Conservation (phyloP, 164 flowering plant genomes). For the Liquidambar formosana region DNA sequence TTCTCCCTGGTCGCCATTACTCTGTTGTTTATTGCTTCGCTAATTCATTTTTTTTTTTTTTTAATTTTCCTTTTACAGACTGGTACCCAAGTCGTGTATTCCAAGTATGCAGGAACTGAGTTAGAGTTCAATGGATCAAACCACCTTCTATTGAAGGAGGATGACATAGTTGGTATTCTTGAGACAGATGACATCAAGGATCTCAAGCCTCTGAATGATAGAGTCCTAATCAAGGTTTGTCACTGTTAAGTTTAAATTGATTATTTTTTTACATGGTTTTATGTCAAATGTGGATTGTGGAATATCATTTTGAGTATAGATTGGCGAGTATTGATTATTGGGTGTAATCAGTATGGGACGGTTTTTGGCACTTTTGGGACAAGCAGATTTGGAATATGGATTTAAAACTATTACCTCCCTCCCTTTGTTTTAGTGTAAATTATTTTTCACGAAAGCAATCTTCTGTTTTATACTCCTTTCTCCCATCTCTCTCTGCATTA, state of each 20-base stretch:
- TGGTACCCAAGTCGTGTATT: slow-evolving; percentile 81
- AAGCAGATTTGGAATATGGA: too few relatives aligned
- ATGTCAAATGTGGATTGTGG: not conserved
- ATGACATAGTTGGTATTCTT: slow-evolving; percentile 87
- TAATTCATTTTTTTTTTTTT: not conserved
- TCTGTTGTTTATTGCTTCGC: not conserved
- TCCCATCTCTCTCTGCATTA: too few relatives aligned
- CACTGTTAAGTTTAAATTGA: not conserved
- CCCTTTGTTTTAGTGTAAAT: too few relatives aligned
- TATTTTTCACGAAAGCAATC: too few relatives aligned
- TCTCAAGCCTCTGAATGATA: slow-evolving; percentile 81
- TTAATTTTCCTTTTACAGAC: slow-evolving; percentile 48
- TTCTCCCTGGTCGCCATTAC: not conserved
- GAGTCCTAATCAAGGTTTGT: slow-evolving; percentile 79
- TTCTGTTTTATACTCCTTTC: too few relatives aligned
- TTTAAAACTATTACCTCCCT: too few relatives aligned
- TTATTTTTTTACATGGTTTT: not conserved
- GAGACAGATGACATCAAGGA: slow-evolving; percentile 89
- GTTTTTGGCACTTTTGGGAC: too few relatives aligned
- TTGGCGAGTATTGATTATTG: too few relatives aligned
- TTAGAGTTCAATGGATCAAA: slow-evolving; percentile 71
- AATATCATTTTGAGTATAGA: not conserved
- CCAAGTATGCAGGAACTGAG: slow-evolving; percentile 96
- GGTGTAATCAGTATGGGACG: too few relatives aligned
- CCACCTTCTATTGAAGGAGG: slow-evolving; percentile 90